Evolutionary conservation across 371 early-diverging fungal genomes (phyloP).

Genomic region (Apophysomyces elegans): DNA sequence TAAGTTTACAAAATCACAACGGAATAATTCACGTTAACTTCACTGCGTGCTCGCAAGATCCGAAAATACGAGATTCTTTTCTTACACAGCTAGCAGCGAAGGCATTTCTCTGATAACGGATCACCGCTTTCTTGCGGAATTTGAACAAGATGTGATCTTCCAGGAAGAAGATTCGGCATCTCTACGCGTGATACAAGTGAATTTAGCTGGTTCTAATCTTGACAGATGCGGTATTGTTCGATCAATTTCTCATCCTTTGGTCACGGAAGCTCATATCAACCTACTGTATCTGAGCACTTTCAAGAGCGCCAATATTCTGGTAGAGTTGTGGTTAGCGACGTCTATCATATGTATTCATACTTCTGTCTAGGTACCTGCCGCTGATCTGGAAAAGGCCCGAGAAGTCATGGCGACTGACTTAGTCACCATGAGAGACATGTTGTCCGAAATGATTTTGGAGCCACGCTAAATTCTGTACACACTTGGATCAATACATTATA

Average conservation of each 20-base stretch:
- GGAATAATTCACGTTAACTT: background rate
- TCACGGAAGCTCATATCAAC: conserved; percentile 64
- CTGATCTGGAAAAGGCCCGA: conserved; percentile 44
- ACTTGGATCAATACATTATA: too few relatives aligned
- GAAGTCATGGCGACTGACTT: conserved; percentile 37
- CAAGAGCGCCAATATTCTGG: conserved; percentile 75
- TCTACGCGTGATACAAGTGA: conserved; percentile 73
- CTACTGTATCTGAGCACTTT: conserved; percentile 73
- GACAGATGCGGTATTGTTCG: conserved; percentile 78
- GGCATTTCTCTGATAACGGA: conserved; percentile 77
- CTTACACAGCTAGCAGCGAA: conserved; percentile 74
- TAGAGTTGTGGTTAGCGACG: conserved; percentile 26
- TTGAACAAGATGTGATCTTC: conserved; percentile 64
- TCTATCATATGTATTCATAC: background rate
- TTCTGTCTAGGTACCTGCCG: conserved; percentile 35
- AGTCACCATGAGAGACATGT: conserved; percentile 37
- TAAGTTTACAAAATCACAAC: conserved; percentile 6
- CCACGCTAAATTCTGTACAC: conserved; percentile 17
- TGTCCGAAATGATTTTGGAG: conserved; percentile 39
- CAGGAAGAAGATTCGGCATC: conserved; percentile 59
- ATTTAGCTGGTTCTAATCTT: conserved; percentile 62
- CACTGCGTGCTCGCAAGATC: conserved; percentile 9
- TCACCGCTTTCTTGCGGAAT: conserved; percentile 57
- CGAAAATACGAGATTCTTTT: conserved; percentile 60
- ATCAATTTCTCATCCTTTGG: conserved; percentile 74